These are phyloP conservation scores for Psilocybe mexicana DNA, from an alignment of 1,284 basidiomycete genomes.

Conservation along the genomic window DNA sequence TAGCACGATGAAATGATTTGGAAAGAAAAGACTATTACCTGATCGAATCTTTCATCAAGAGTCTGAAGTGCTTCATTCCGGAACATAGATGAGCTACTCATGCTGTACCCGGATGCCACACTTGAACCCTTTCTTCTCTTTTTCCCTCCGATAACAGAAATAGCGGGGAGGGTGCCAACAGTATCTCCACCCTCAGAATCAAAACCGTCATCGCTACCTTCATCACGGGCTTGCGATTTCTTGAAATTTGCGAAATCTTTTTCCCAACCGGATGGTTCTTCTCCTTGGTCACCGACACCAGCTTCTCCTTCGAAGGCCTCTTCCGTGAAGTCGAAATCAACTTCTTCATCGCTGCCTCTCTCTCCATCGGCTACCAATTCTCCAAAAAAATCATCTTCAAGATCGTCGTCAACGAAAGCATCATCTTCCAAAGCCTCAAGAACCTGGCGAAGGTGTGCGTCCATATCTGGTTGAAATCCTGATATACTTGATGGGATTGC, in stretches of 20 bases:
- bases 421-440: constrained; percentile 97
- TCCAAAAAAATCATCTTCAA: constrained; percentile 74
- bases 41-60: constrained; percentile 93
- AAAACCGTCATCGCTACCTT: constrained; percentile 48
- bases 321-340: constrained; percentile 73
- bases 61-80: constrained; percentile 87
- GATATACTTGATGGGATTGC: constrained; percentile 80
- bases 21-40: constrained; percentile 49
- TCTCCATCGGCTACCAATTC: constrained; percentile 78
- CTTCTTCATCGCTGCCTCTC: constrained; percentile 50
- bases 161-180: constrained; percentile 65
- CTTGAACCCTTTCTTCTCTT: constrained; percentile 71
- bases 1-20: background rate
- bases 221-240: constrained; percentile 40
- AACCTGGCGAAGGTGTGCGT: constrained; percentile 91
- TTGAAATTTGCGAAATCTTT: constrained; percentile 80
- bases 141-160: constrained; percentile 76
- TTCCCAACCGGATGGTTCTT: constrained; percentile 59
- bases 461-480: constrained; percentile 95
- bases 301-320: constrained; percentile 45
- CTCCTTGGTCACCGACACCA: constrained; percentile 27
- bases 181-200: constrained; percentile 83
- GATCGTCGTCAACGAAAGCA: constrained; percentile 81
- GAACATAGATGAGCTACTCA: constrained; percentile 97
- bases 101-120: constrained; percentile 90